These are phyloP conservation scores for Sordaria brevicollis DNA, from an alignment of 495 filamentous ascomycete genomes.

Conservation along the genomic window DNA sequence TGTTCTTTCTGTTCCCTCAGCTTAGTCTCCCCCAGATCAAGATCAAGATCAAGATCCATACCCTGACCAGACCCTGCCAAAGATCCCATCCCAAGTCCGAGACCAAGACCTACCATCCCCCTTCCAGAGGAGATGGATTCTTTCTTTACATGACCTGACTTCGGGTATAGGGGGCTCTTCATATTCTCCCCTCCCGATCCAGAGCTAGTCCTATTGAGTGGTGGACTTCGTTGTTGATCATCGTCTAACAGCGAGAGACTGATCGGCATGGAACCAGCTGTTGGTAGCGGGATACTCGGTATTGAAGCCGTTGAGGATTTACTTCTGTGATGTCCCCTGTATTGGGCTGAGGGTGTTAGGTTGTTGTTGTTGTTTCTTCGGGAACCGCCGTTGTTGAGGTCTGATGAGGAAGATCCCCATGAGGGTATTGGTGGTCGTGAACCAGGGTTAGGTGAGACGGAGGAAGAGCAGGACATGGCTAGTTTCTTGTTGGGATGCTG, in stretches of 20 bases:
- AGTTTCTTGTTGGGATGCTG: slow-evolving; percentile 18
- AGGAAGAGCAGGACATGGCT: slow-evolving; percentile 1
- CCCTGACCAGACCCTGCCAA: no score
- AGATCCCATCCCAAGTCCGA: no score
- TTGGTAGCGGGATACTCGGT: slow-evolving; percentile 1
- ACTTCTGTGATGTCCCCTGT: neutral
- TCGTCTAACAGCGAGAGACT: slow-evolving; percentile 69
- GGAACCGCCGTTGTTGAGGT: slow-evolving; percentile 5
- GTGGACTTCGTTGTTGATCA: slow-evolving; percentile 38
- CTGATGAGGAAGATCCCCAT: slow-evolving; percentile 6
- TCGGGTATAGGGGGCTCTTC: slow-evolving; percentile 26
- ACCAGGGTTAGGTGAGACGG: slow-evolving; percentile 6
- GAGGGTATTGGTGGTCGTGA: slow-evolving; percentile 17
- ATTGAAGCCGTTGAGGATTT: slow-evolving; percentile 2
- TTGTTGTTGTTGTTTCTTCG: slow-evolving; percentile 4
- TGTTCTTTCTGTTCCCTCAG: no score
- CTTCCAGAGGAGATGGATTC: no score
- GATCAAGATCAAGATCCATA: no score
- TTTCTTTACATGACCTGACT: slow-evolving; percentile 33
- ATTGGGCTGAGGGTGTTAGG: neutral
- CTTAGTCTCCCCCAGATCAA: no score
- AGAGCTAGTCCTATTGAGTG: slow-evolving; percentile 24
- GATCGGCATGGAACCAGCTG: slow-evolving; percentile 41
- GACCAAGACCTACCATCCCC: no score
- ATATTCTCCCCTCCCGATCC: slow-evolving; percentile 21